Percentiles rank a stretch among this genome's conserved stretches.
Evolutionary conservation across 176 grass and related monocot genomes (phyloP).

Genomic region (Raddia guianensis): DNA sequence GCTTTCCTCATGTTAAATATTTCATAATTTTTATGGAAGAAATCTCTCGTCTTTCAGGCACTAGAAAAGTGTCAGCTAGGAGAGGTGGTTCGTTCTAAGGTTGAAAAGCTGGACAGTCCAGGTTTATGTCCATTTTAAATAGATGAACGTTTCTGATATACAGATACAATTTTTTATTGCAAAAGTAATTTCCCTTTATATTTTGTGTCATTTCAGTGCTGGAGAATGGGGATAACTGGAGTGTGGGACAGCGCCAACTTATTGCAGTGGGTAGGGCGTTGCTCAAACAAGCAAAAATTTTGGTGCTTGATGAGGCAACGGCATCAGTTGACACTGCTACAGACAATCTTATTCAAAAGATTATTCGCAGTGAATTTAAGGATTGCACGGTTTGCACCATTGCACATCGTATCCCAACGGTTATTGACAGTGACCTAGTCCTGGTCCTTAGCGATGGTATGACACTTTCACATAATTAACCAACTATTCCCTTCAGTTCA

Average conservation of each 20-base stretch:
- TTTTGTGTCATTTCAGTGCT: conserved; percentile 55
- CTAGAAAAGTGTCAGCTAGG: conserved; percentile 97
- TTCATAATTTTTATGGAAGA: conserved; percentile 27
- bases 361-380: conserved; percentile 92
- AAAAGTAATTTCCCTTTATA: conserved; percentile 13
- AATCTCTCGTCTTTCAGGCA: conserved; percentile 52
- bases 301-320: conserved; percentile 97
- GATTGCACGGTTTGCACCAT: conserved; percentile 97
- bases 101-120: conserved; percentile 80
- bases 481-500: background rate
- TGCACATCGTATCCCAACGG: conserved; percentile 93
- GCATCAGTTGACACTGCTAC: conserved; percentile 97
- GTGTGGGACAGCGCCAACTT: conserved; percentile 96
- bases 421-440: conserved; percentile 97
- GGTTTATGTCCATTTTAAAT: conserved; percentile 49
- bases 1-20: conserved; percentile 19
- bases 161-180: background rate
- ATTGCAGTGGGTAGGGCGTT: conserved; percentile 87
- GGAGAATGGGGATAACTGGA: conserved; percentile 99
- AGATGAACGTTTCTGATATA: background rate
- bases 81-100: conserved; percentile 71
- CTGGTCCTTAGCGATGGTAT: conserved; percentile 89
- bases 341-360: conserved; percentile 98
- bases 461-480: conserved; percentile 19
- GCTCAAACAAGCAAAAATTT: conserved; percentile 88